phyloP scores from a whole-genome alignment of 768 basidiomycete species.

The Lactarius deliciosus region DNA sequence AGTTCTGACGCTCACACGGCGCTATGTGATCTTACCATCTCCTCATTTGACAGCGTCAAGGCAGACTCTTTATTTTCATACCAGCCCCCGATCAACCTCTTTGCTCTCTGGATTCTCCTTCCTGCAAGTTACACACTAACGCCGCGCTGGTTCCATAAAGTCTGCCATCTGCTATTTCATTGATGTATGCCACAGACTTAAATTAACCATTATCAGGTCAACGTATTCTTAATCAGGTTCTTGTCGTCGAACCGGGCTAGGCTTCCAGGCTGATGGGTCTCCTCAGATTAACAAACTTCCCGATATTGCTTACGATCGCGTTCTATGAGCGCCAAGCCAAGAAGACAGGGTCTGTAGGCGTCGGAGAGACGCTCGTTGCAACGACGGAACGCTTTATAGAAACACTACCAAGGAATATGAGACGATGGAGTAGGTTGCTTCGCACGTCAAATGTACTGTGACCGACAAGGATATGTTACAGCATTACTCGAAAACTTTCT shows the following conservation, averaged over 20 bases:
- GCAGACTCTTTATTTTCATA: conserved; percentile 93
- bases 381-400: conserved; percentile 71
- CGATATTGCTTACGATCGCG: conserved; percentile 76
- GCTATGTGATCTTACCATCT: background rate
- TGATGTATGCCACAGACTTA: conserved; percentile 7
- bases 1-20: conserved; percentile 16
- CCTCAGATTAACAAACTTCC: conserved; percentile 74
- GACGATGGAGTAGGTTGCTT: conserved; percentile 62
- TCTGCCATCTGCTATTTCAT: conserved; percentile 35
- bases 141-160: conserved; percentile 98
- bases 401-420: conserved; percentile 71
- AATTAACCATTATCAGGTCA: conserved; percentile 53
- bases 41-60: conserved; percentile 58
- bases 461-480: conserved; percentile 35
- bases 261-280: conserved; percentile 9
- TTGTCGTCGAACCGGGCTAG: conserved; percentile 3
- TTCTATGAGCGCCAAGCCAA: conserved; percentile 86
- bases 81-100: conserved; percentile 87
- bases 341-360: conserved; percentile 56
- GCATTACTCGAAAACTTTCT: conserved; percentile 74
- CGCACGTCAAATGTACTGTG: conserved; percentile 3
- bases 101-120: conserved; percentile 84
- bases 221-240: conserved; percentile 84
- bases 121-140: conserved; percentile 83
- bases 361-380: conserved; percentile 71